Percentiles rank a stretch among this genome's conserved stretches.
Conservation (phyloP, 768 basidiomycete species). For the Pulveroboletus sp. region DNA sequence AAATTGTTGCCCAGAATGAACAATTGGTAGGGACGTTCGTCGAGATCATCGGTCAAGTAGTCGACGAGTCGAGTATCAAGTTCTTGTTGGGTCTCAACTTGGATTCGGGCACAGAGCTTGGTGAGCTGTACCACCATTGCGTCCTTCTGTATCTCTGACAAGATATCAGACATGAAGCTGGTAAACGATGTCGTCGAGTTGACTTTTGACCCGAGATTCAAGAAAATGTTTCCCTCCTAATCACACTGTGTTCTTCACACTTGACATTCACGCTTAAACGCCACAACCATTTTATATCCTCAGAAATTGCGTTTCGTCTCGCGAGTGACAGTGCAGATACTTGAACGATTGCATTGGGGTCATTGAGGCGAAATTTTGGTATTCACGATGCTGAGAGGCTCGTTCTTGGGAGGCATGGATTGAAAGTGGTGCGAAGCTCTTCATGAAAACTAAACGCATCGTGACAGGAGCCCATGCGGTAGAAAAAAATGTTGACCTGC, state of each 20-base stretch:
- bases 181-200: conserved; percentile 59
- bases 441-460: conserved; percentile 18
- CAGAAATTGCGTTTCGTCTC: too few relatives aligned
- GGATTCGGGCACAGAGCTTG: conserved; percentile 50
- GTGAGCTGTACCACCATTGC: conserved; percentile 35
- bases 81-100: conserved; percentile 47
- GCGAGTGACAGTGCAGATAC: too few relatives aligned
- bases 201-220: conserved; percentile 55
- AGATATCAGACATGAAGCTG: conserved; percentile 47
- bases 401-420: conserved; percentile 54
- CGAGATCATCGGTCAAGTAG: conserved; percentile 64
- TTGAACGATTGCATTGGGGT: too few relatives aligned
- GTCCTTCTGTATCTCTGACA: conserved; percentile 4
- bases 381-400: conserved; percentile 49
- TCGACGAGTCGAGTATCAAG: conserved; percentile 52
- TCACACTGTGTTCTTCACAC: neutral
- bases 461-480: too few relatives aligned
- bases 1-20: conserved; percentile 33
- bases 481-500: too few relatives aligned
- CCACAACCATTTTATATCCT: neutral
- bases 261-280: neutral
- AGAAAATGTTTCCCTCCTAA: conserved; percentile 41
- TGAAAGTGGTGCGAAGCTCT: conserved; percentile 38
- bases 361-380: too few relatives aligned
- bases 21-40: conserved; percentile 50